Conservation (phyloP, 2,329 filamentous ascomycete genomes). For the Botryotinia globosa region DNA sequence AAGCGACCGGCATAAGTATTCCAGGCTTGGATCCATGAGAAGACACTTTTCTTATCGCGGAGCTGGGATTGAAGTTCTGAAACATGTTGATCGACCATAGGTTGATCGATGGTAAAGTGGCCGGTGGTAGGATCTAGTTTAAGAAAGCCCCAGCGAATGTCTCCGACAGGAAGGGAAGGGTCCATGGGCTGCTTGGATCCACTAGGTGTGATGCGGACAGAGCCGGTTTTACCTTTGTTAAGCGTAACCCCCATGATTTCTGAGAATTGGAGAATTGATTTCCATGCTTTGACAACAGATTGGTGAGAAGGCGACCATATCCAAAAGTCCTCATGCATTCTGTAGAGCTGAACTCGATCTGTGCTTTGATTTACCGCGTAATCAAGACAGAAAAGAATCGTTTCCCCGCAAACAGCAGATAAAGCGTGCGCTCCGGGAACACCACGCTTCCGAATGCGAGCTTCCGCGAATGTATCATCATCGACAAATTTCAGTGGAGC, state of each 20-base stretch:
- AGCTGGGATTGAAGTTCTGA: slow-evolving; percentile 55
- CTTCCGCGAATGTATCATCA: slow-evolving; percentile 41
- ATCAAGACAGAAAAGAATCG: slow-evolving; percentile 62
- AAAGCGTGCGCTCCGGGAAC: slow-evolving; percentile 59
- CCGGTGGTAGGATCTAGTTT: slow-evolving; percentile 49
- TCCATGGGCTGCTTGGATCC: slow-evolving; percentile 15
- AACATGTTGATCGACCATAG: slow-evolving; percentile 54
- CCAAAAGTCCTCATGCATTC: slow-evolving; percentile 66
- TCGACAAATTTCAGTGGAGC: slow-evolving; percentile 57
- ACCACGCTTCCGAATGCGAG: slow-evolving; percentile 52
- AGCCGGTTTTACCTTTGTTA: slow-evolving; percentile 57
- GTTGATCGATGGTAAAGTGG: slow-evolving; percentile 54
- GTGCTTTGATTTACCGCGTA: slow-evolving; percentile 61
- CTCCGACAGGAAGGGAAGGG: slow-evolving; percentile 47
- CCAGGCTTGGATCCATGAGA: slow-evolving; percentile 59
- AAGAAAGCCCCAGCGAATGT: slow-evolving; percentile 59
- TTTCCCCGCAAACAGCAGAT: slow-evolving; percentile 58
- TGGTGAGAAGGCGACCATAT: slow-evolving; percentile 56
- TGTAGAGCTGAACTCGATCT: slow-evolving; percentile 53
- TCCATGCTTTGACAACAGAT: slow-evolving; percentile 57
- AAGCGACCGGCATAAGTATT: slow-evolving; percentile 57
- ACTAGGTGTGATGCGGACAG: slow-evolving; percentile 42
- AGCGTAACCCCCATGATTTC: slow-evolving; percentile 55
- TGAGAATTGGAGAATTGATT: slow-evolving; percentile 53
- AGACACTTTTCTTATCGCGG: slow-evolving; percentile 48